Evolutionary conservation across 805 yeast genomes (phyloP), one percentile per base, ranked within the genome.

Genomic region (Candida vartiovaarae): DNA sequence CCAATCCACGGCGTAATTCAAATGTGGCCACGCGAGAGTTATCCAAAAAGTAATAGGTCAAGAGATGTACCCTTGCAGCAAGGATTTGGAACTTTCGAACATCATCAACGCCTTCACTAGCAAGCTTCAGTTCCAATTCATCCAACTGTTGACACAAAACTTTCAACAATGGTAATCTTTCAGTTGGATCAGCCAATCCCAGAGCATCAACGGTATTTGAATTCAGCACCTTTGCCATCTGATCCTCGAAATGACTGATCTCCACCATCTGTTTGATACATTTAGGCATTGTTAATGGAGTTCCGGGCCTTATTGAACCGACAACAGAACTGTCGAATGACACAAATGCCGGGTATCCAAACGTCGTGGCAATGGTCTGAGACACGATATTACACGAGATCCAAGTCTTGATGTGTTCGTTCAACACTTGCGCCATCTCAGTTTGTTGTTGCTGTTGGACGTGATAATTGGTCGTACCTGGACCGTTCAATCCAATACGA

Each of bases 281-380:
- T 6, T 48, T 45, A 23, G 64, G 59, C 6, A 59, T 42, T 33
- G 40, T 53, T 34, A 32, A 45, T 4, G 56, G 61, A n/a, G 73
- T 62, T 9, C 71, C 75, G 8, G 76, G 70, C 37, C 75, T 63
- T 52, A 75, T 73, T 4, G 80, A 71, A 5, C 71, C 71, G 55
- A 80, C 64, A 3, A 83, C 76, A 1, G 88, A 72, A 26, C 82
- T 73, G 59, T 88, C 95, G 57, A 89, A 85, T 46, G 82, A 86
- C 4, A 86, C 90, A 63, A 88, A 89, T 0, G 95, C 88, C 0
- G 98, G 99, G 57, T 84, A 90, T 20, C 99, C 99, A 65, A 89
- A 88, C 8, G 95, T 82, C 3, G 95, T 80, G 4, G 96, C 96
- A 48, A 93, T 81, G 3, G 83, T 76, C 62, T 93, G 98, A 2